A percentile compares a stretch with the other conserved stretches of the same genome.
Evolutionary conservation across 495 filamentous ascomycete genomes (phyloP).

Genomic region (Aspergillus avenaceus): DNA sequence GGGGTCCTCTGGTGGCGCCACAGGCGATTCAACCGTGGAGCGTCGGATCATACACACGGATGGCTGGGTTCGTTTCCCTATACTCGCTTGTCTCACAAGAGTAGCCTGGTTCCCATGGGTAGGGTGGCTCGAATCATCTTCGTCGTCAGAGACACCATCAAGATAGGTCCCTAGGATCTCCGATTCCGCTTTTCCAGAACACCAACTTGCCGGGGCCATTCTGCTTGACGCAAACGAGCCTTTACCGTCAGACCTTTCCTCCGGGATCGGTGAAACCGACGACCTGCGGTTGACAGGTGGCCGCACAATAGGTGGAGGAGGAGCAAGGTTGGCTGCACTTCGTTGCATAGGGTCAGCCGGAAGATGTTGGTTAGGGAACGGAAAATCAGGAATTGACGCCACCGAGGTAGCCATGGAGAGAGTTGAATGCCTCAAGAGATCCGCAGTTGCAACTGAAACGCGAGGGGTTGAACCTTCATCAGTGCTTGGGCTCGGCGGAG

Average conservation of each 20-base stretch:
- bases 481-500: constrained; percentile 31
- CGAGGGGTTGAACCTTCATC: constrained; percentile 23
- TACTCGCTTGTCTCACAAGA: constrained; percentile 72
- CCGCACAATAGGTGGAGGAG: constrained; percentile 17
- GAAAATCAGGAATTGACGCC: constrained; percentile 43
- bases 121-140: constrained; percentile 30
- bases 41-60: constrained; percentile 62
- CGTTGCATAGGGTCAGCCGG: constrained; percentile 5
- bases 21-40: constrained; percentile 22
- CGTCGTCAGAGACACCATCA: constrained; percentile 33
- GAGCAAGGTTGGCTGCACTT: constrained; percentile 23
- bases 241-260: constrained; percentile 65
- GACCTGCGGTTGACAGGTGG: constrained; percentile 49
- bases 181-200: constrained; percentile 47
- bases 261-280: constrained; percentile 82
- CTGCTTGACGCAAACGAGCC: constrained; percentile 79
- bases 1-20: constrained; percentile 16
- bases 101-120: constrained; percentile 50
- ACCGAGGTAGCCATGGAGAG: constrained; percentile 35
- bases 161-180: constrained; percentile 41
- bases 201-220: constrained; percentile 71
- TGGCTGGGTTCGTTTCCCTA: constrained; percentile 70
- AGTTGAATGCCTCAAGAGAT: constrained; percentile 32
- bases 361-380: constrained; percentile 15
- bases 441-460: constrained; percentile 27